Evolutionary conservation across 108 stramenopile genomes (phyloP), one percentile per base, ranked within the genome.

Genomic region (Cyclotella atomus): DNA sequence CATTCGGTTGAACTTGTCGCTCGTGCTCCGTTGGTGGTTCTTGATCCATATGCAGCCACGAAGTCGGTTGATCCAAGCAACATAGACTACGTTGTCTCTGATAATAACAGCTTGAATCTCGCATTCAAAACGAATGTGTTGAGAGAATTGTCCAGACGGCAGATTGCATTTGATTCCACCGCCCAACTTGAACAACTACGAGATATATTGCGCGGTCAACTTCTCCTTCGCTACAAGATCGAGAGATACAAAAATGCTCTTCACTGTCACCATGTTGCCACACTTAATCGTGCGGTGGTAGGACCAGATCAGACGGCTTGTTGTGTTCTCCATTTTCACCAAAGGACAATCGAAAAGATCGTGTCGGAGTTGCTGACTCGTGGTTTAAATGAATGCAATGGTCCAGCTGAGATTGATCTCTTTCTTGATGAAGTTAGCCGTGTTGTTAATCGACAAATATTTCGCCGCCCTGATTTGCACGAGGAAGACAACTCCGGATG

Each of bases 271-370:
- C 21, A 55, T 4, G 25, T 25, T 27, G 21, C 54, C 4, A 55
- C 8, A 9, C 8, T 55, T 6, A 55, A 25, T 5, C 4, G 28
- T 6, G 47, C 47, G 4, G 54, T 55, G 17, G 23, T 55, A 3
- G 16, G 54, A 6, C 54, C 54, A 6, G 54, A 28, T 25, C 4
- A 24, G 4, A 28, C 25, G 25, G 25, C 54, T 4, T 15, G 12
- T 28, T 55, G 54, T 55, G 54, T 55, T 24, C 54, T 55, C 2
- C 54, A 55, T 17, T 55, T 55, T 28, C 54, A 55, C 28, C 23
- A 5, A 16, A 25, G 54, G 5, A 55, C 54, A 25, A 55, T 55
- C 17, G 54, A 55, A 28, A 55, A 55, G 17, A 55, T 55, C 28
- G 54, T 55, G 3, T 9, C 5, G 25, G 3, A 27, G 27, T 6